phyloP scores from a whole-genome alignment of 2,329 filamentous ascomycete genomes.

The Calonectria naviculata region DNA sequence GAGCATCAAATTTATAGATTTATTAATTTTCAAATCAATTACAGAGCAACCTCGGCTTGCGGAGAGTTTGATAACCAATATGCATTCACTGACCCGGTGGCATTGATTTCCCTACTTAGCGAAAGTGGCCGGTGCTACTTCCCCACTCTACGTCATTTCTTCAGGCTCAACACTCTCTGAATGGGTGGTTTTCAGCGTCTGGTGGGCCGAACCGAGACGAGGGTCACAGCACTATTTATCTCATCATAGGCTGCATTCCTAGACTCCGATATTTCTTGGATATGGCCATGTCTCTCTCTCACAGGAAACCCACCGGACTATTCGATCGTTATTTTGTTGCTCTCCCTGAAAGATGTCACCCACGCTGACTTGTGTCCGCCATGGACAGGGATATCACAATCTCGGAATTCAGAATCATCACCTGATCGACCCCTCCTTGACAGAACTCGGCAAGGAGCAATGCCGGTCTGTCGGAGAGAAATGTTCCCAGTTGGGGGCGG shows the following conservation, averaged over 20 bases:
- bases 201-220: background rate
- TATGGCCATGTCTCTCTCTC: background rate
- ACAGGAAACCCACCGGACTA: background rate
- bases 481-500: background rate
- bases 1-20: background rate
- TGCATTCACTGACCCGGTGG: background rate
- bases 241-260: background rate
- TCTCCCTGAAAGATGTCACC: background rate
- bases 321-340: background rate
- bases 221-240: background rate
- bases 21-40: no score
- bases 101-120: background rate
- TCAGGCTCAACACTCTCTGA: background rate
- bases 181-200: background rate
- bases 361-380: background rate
- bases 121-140: background rate
- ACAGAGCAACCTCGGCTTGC: no score
- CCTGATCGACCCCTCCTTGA: background rate
- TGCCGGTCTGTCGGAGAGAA: background rate
- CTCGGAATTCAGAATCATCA: background rate
- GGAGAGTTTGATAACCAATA: background rate
- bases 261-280: background rate
- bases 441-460: background rate
- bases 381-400: background rate
- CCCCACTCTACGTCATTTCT: background rate